Base-by-base conservation (phyloP, 768 basidiomycete species). In the Boletus rubescentipes region DNA sequence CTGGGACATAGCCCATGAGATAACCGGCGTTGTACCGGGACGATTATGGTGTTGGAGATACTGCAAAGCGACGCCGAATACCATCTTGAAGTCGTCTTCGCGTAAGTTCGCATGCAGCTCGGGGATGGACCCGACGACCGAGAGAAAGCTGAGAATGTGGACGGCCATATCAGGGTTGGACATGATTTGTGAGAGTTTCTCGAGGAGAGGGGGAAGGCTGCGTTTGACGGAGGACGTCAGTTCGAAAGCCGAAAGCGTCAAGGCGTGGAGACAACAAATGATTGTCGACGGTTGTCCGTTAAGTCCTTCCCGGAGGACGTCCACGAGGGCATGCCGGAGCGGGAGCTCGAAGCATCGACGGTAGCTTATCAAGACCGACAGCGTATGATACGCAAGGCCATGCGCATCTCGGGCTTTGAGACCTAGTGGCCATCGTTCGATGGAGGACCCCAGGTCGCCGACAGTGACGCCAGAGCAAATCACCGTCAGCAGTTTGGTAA, bases 91-190 rank as follows among this genome's bases (percentile, higher is more conserved):
- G 62, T 98, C 90, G 43, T 75, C 80, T 58, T 94, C 91, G 3
- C 90, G 93, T 62, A 99, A 90, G 70, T 97, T 98, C 51, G 85
- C 85, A 68, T 93, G 90, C 7, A 98, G 75, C 7, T 80, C 72
- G 2, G 83, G 86, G 14, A 89, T 79, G 2, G 93, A 91, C 4
- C 91, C 93, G 41, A 97, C 80, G 56, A 97, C 87, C 39, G 84
- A 81, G 21, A 98, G 81, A 68, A 98, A 91, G 57, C 91, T 91
- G 54, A 98, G 84, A 67, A 98, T 95, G 67, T 98, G 95, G n/a
- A 95, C 89, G 7, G 93, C 89, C 81, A 98, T 89, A 55, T 86
- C 86, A 3, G 93, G 85, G 49, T 91, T 93, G 1, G 92, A 92
- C 86, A 98, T 95, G 72, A 98, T 96, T 67, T 91, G 88, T 8